phyloP scores from a whole-genome alignment of 1,139 yeast species.

The Diutina scorzettiae region DNA sequence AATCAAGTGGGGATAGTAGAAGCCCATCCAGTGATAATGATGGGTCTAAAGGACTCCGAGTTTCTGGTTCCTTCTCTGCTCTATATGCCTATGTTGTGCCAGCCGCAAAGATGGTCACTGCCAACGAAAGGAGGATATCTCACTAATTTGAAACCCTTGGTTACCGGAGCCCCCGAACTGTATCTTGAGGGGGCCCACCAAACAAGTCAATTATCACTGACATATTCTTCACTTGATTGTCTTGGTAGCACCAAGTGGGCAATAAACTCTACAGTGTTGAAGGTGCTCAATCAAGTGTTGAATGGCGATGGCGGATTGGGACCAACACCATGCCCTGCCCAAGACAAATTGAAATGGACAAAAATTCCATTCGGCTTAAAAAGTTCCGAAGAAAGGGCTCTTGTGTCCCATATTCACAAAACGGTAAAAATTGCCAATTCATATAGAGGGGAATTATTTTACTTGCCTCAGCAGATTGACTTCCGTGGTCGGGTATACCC shows the following conservation, averaged over 20 bases:
- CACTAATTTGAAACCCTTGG: not conserved
- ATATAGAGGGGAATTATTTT: constrained; percentile 26
- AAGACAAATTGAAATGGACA: not conserved
- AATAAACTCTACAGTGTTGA: constrained; percentile 17
- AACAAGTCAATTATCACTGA: constrained; percentile 23
- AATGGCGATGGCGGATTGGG: constrained; percentile 15
- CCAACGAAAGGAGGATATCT: not conserved
- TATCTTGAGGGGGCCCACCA: constrained; percentile 18
- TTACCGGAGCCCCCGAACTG: constrained; percentile 11
- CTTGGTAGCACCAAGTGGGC: constrained; percentile 27
- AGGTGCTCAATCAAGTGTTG: constrained; percentile 16
- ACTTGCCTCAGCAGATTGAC: constrained; percentile 28
- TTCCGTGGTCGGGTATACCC: constrained; percentile 35
- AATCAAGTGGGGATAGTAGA: not conserved
- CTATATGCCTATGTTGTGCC: not conserved
- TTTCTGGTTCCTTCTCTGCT: not conserved
- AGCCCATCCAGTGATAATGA: not conserved
- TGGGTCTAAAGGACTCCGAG: not conserved
- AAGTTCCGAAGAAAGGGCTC: not conserved
- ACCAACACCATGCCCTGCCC: constrained; percentile 8
- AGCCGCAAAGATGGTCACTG: not conserved
- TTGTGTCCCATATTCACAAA: constrained; percentile 15
- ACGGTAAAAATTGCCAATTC: constrained; percentile 17
- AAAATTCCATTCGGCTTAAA: constrained; percentile 6
- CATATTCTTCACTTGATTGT: constrained; percentile 20